phyloP scores from a whole-genome alignment of 2,329 filamentous ascomycete genomes.

The Aurifilum marmelostoma region DNA sequence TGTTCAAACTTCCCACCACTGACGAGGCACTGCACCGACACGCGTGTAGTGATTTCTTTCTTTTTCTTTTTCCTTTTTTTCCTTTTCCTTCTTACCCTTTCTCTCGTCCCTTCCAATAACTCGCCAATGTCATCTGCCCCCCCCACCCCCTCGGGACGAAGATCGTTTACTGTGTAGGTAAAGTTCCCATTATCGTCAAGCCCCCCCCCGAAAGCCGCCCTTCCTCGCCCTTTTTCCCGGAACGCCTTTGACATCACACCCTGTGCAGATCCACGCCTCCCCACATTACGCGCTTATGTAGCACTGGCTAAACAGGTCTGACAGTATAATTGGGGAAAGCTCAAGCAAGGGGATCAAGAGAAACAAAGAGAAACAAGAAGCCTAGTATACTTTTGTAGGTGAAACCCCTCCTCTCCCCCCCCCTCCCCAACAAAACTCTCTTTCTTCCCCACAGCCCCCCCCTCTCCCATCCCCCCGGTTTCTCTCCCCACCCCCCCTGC shows the following conservation, averaged over 20 bases:
- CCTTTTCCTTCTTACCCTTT: too few relatives aligned
- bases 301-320: not conserved
- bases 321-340: not conserved
- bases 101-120: too few relatives aligned
- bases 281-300: not conserved
- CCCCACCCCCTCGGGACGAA: too few relatives aligned
- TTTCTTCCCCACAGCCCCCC: not conserved
- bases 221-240: too few relatives aligned
- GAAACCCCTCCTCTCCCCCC: not conserved
- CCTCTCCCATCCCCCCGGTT: not conserved
- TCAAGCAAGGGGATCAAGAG: not conserved
- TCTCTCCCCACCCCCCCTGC: not conserved
- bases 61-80: not conserved
- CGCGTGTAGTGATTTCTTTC: not conserved
- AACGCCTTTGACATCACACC: not conserved
- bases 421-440: not conserved
- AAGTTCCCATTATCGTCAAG: not conserved
- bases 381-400: not conserved
- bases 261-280: conserved; percentile 3
- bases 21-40: not conserved
- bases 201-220: too few relatives aligned
- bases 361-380: not conserved
- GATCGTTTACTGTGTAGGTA: not conserved
- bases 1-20: conserved; percentile 1
- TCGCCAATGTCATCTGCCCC: too few relatives aligned